Evolutionary conservation across 768 basidiomycete species (phyloP).

Genomic region (Kwoniella sp.): DNA sequence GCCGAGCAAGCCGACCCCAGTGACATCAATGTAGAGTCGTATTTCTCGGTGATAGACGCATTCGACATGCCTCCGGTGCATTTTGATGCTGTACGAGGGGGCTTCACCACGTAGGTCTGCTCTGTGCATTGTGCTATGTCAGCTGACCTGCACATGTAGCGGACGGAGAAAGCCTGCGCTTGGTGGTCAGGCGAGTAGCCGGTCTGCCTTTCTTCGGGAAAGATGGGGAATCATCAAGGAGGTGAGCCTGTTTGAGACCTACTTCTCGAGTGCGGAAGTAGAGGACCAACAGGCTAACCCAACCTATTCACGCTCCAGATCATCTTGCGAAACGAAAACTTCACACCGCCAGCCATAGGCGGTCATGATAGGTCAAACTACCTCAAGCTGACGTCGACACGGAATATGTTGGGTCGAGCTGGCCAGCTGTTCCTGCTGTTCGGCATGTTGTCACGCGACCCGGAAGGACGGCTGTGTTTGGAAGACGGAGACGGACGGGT

Average conservation of each 20-base stretch:
- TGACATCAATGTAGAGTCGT: conserved; percentile 46
- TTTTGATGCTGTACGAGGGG: conserved; percentile 78
- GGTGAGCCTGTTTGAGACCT: conserved; percentile 39
- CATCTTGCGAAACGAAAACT: conserved; percentile 91
- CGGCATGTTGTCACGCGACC: conserved; percentile 83
- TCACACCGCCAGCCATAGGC: conserved; percentile 89
- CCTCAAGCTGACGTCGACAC: conserved; percentile 89
- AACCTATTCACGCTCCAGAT: conserved; percentile 51
- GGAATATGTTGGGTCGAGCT: conserved; percentile 85
- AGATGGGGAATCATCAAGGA: conserved; percentile 87
- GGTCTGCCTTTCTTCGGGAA: conserved; percentile 74
- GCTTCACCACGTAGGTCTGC: conserved; percentile 72
- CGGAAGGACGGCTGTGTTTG: conserved; percentile 82
- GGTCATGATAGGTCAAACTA: conserved; percentile 80
- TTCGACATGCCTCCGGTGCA: conserved; percentile 95
- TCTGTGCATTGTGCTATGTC: neutral
- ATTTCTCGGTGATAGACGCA: conserved; percentile 78
- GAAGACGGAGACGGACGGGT: conserved; percentile 92
- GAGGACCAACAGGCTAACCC: neutral
- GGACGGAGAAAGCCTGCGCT: conserved; percentile 59
- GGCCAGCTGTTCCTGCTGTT: conserved; percentile 86
- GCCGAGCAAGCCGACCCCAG: conserved; percentile 36
- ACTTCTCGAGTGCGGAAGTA: neutral
- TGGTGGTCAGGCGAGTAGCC: conserved; percentile 78
- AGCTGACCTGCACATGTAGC: too few species aligned